Evolutionary conservation across 2,329 filamentous ascomycete species (phyloP).

Genomic region (Exophiala viscosa): DNA sequence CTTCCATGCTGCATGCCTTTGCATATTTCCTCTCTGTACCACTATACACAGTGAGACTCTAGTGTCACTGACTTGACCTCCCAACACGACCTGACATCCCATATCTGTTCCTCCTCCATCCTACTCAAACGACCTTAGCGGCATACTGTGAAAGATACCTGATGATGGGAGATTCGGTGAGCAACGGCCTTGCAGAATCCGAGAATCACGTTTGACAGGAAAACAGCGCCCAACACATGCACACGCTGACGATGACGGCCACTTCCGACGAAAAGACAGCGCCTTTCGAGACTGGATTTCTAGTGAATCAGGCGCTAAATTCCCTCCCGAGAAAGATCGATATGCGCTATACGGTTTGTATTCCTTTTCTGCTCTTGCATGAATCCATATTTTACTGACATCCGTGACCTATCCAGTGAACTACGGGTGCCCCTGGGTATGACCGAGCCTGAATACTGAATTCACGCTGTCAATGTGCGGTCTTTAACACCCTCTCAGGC

Average conservation of each 20-base stretch:
- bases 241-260: constrained; percentile 45
- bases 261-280: constrained; percentile 53
- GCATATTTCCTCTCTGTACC: not conserved
- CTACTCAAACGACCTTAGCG: not conserved
- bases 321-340: constrained; percentile 57
- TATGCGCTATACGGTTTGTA: constrained; percentile 54
- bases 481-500: constrained; percentile 35
- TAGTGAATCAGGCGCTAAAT: constrained; percentile 48
- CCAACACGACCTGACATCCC: not conserved
- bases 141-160: not conserved
- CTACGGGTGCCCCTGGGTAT: constrained; percentile 58
- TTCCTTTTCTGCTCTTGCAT: no score
- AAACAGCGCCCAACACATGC: constrained; percentile 30
- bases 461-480: not conserved
- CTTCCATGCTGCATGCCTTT: not conserved
- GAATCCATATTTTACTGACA: no score
- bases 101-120: not conserved
- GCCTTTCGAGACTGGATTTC: constrained; percentile 57
- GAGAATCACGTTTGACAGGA: constrained; percentile 5
- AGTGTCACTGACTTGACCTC: not conserved
- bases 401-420: constrained; percentile 38
- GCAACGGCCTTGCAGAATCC: not conserved
- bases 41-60: not conserved
- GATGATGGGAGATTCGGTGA: constrained; percentile 21
- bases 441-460: not conserved